Evolutionary conservation across 2,329 filamentous ascomycete genomes (phyloP).

Genomic region (Claviceps sp.): DNA sequence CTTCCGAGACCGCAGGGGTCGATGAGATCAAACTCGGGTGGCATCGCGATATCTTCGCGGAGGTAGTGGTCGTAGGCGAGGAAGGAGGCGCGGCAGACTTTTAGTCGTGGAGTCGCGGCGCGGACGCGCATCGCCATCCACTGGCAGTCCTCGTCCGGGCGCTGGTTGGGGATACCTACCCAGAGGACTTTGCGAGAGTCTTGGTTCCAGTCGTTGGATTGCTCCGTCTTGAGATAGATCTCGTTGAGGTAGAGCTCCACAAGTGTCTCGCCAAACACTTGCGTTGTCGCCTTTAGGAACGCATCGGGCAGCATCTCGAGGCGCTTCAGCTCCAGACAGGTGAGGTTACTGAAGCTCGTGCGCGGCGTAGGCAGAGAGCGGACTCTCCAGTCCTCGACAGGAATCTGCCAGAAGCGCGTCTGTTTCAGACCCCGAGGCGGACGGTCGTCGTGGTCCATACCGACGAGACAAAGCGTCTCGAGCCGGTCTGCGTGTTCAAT

Average conservation of each 20-base stretch:
- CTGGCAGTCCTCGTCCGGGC: constrained; percentile 20
- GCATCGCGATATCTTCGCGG: constrained; percentile 15
- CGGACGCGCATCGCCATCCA: constrained; percentile 32
- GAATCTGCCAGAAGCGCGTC: constrained; percentile 23
- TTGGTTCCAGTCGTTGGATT: constrained; percentile 20
- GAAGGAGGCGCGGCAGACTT: constrained; percentile 29
- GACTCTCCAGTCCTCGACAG: constrained; percentile 26
- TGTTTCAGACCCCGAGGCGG: constrained; percentile 24
- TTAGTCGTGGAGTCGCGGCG: constrained; percentile 20
- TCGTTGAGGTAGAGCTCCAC: constrained; percentile 32
- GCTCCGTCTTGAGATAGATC: constrained; percentile 30
- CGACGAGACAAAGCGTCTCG: constrained; percentile 33
- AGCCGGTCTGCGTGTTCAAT: constrained; percentile 31
- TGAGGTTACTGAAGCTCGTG: constrained; percentile 23
- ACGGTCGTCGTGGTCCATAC: constrained; percentile 28
- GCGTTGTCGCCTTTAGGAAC: constrained; percentile 20
- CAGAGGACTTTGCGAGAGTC: constrained; percentile 25
- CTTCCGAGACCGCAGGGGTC: constrained; percentile 29
- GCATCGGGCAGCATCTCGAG: constrained; percentile 25
- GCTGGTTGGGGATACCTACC: constrained; percentile 31
- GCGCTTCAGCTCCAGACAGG: constrained; percentile 29
- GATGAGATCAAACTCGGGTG: constrained; percentile 23
- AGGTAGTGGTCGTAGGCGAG: constrained; percentile 30
- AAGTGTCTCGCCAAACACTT: constrained; percentile 24
- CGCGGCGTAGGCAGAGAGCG: constrained; percentile 24